These are phyloP conservation scores for Ogataea nakhonphanomensis DNA, from an alignment of 805 yeast species.

Conservation along the genomic window DNA sequence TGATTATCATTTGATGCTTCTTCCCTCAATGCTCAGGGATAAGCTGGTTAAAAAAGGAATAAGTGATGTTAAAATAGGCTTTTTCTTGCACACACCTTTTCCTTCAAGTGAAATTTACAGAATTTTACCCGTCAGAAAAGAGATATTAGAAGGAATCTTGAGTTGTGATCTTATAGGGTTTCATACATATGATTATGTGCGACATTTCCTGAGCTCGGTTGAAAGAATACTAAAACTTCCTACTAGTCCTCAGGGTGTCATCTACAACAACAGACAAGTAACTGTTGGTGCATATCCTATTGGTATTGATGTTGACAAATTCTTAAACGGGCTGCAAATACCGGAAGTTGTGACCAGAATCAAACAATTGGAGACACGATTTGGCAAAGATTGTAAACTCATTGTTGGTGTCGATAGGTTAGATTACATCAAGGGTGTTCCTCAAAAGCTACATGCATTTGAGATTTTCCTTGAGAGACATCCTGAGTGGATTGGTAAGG, in stretches of 20 bases:
- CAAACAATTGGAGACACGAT: constrained; percentile 51
- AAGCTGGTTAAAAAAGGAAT: constrained; percentile 45
- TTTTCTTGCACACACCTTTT: constrained; percentile 95
- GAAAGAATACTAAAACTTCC: constrained; percentile 76
- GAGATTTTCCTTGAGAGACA: constrained; percentile 88
- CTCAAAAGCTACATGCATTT: constrained; percentile 94
- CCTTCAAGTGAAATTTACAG: constrained; percentile 96
- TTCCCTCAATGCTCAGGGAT: constrained; percentile 82
- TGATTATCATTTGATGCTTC: constrained; percentile 93
- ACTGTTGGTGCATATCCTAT: constrained; percentile 97
- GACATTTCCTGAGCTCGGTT: constrained; percentile 91
- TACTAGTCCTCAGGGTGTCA: constrained; percentile 89
- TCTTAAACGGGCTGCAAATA: constrained; percentile 70
- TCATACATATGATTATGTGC: constrained; percentile 98
- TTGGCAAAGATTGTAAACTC: constrained; percentile 72
- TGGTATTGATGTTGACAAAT: constrained; percentile 94
- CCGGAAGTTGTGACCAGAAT: constrained; percentile 65
- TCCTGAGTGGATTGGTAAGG: constrained; percentile 98
- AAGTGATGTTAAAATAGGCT: constrained; percentile 74
- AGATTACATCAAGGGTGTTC: constrained; percentile 97
- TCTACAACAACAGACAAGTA: constrained; percentile 70
- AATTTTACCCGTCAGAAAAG: constrained; percentile 91
- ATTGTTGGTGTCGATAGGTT: constrained; percentile 96
- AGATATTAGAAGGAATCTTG: constrained; percentile 85
- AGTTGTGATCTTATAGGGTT: constrained; percentile 95